Percentiles rank a stretch among this genome's conserved stretches.
phyloP scores from a whole-genome alignment of 192 early-diverging fungal genomes.

The Podochytrium sp. region DNA sequence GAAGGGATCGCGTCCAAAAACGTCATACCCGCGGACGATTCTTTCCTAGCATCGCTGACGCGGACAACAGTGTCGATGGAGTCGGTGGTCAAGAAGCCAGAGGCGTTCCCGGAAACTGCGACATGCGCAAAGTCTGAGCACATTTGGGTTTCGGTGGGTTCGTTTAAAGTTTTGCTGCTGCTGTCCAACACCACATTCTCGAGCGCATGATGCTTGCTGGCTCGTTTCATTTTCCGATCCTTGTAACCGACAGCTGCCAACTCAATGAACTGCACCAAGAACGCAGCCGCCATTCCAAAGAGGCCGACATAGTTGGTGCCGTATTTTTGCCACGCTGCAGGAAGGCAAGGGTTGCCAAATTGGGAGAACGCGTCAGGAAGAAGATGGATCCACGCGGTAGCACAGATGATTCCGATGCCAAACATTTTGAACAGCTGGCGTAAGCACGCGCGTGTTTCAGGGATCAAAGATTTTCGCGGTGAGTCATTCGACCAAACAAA shows the following conservation, averaged over 20 bases:
- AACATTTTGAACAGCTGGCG: slow-evolving; percentile 51
- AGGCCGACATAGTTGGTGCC: slow-evolving; percentile 34
- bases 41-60: not conserved
- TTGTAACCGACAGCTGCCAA: slow-evolving; percentile 10
- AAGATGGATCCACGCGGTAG: slow-evolving; percentile 54
- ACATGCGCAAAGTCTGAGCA: not conserved
- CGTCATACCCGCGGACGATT: not conserved
- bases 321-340: slow-evolving; percentile 12
- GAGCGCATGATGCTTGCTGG: not conserved
- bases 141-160: not conserved
- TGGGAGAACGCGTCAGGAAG: slow-evolving; percentile 37
- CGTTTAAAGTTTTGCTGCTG: not conserved
- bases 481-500: too few species aligned
- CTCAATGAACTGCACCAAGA: slow-evolving; percentile 40
- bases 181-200: not conserved
- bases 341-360: slow-evolving; percentile 24
- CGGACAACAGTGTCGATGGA: not conserved
- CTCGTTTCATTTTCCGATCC: not conserved
- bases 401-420: slow-evolving; percentile 53
- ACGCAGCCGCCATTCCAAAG: slow-evolving; percentile 45
- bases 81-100: not conserved
- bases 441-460: not conserved
- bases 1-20: not conserved
- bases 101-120: not conserved
- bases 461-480: too few species aligned